A percentile compares a stretch with the other conserved stretches of the same genome.
phyloP scores from a whole-genome alignment of 2,329 filamentous ascomycete species.

The Nannizziopsis arthrosporioides region DNA sequence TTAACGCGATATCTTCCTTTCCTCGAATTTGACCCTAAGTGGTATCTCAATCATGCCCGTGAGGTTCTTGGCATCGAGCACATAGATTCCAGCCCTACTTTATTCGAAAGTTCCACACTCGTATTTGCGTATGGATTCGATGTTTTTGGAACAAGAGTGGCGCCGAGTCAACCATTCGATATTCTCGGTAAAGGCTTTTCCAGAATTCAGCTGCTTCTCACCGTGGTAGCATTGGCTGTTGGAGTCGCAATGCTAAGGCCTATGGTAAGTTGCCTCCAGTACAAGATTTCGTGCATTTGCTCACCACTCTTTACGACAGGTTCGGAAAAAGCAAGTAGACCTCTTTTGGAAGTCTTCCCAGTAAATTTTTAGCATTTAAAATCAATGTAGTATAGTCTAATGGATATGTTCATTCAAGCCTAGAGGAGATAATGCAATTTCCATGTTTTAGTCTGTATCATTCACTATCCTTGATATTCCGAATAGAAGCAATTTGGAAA shows the following conservation, averaged over 20 bases:
- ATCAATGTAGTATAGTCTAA: neutral
- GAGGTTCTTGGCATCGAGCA: conserved; percentile 65
- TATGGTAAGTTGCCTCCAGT: conserved; percentile 51
- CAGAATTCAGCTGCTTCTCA: conserved; percentile 71
- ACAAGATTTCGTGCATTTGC: neutral
- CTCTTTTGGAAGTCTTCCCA: conserved; percentile 15
- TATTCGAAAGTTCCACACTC: conserved; percentile 84
- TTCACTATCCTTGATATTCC: too few species aligned
- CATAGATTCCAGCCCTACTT: conserved; percentile 62
- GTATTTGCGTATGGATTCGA: conserved; percentile 82
- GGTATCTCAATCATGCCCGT: conserved; percentile 67
- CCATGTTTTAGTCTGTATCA: too few species aligned
- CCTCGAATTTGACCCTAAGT: conserved; percentile 73
- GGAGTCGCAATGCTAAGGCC: conserved; percentile 72
- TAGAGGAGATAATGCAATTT: too few species aligned
- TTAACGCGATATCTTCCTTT: conserved; percentile 62
- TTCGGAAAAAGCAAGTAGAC: conserved; percentile 42
- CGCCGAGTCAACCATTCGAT: conserved; percentile 86
- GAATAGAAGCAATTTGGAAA: too few species aligned
- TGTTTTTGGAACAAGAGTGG: conserved; percentile 72
- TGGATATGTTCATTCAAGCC: too few species aligned
- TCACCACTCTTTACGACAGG: conserved; percentile 22
- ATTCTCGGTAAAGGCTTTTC: conserved; percentile 88
- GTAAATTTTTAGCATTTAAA: neutral
- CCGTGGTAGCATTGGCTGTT: conserved; percentile 64